Base-by-base conservation (phyloP, 176 grass and related monocot genomes). In the Chloris gayana region DNA sequence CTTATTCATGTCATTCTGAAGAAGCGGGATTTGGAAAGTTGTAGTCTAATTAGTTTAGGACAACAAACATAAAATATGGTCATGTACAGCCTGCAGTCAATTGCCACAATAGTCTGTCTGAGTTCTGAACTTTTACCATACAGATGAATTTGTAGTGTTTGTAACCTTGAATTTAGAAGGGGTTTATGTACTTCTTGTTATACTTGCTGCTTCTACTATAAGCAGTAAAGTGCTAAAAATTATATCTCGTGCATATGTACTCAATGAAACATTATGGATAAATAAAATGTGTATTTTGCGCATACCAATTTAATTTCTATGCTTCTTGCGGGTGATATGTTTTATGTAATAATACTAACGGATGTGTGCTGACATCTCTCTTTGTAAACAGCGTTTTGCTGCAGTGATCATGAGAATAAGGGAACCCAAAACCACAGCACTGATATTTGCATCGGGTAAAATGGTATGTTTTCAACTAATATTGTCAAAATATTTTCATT, bases 341-440 rank as follows among this genome's bases (percentile, higher is more conserved):
- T 67, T 51, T 49, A 19, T 37, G 24, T 62, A 24, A 69, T 22
- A 39, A 39, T 68, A 4, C 3, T 25, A 9, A 34, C 67, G 56
- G n/a, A 67, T 77, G 10, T 71, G 15, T 89, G 29, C 22, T 83
- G 37, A 80, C 53, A 64, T 27, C 27, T 75, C n/a, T 50, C 56
- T 93, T 49, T 37, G 81, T 79, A 54, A 64, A 67, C 82, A 99
- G 92, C 96, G 90, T 93, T 99, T 99, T 93, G 96, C 92, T 84
- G 96, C 96, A 46, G 92, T 99, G 75, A 99, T 99, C 77, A 95
- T 99, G 96, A 88, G 92, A 95, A 99, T 99, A 93, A 95, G 96
- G 81, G 92, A 99, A 72, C 96, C 96, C 59, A 99, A 99, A 91
- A 95, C 96, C 32, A 99, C 96, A 17, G 96, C 96, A 21, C 76